Evolutionary conservation across 305 asterid genomes (phyloP), one percentile per base, ranked within the genome.

Genomic region (Plantago lanceolata): DNA sequence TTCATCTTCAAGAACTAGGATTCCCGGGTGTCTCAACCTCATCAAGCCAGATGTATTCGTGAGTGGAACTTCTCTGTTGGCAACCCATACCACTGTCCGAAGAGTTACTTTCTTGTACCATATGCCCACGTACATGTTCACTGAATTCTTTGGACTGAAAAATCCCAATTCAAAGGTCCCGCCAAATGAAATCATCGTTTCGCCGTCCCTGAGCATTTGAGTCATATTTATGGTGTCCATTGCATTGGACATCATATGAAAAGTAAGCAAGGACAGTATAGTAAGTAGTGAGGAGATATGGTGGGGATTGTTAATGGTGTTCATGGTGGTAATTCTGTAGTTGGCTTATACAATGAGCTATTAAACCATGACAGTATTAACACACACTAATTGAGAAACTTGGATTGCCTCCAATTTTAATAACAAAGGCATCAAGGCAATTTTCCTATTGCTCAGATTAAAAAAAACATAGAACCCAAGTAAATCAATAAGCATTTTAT

Each of bases 101-200:
- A 11, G 35, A 8, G 58, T 11, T 21, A 53, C 6, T 11, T 53
- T 11, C 31, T 4, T 7, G 29, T 53, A 53, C 58, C 58, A 53
- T 12, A 53, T 53, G 6, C 58, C 58, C 15, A 53, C 31, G 8
- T 53, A 53, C 58, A 17, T n/a, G n/a, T 11, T 53, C 2, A 7
- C 3, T 1, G 58, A 53, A 53, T 19, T 20, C 21, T 35, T 35
- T 2, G 58, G 58, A 20, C 58, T 53, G 58, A 53, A 53, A 15
- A 53, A 53, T 13, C 58, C 58, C 16, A 53, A 29, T 21, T 53
- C 58, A 53, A 53, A 53, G 6, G 17, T 21, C 28, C 58, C 58
- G 15, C 58, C 33, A 18, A 35, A 53, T 8, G 58, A 53, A 20
- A 53, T 21, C 17, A 53, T 19, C 0, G 58, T 19, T 13, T 12